Evolutionary conservation across 164 flowering plant genomes (phyloP).

Genomic region (Magnolia officinalis): DNA sequence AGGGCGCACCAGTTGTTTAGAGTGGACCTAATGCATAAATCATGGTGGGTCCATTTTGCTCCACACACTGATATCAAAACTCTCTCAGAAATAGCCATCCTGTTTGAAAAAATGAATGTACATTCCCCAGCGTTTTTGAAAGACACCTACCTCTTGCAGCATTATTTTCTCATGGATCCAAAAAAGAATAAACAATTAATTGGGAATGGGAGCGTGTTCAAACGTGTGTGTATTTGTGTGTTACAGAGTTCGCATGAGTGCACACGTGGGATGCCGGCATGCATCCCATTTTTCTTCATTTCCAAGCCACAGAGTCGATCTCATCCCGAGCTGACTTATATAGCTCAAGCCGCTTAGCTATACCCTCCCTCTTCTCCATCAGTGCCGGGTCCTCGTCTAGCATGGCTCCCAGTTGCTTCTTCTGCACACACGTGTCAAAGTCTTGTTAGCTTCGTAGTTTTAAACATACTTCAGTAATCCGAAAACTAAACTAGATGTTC

Average conservation of each 20-base stretch:
- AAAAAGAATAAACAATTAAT: not conserved
- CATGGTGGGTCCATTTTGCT: too few relatives aligned
- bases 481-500: too few relatives aligned
- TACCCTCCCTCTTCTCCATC: slow-evolving; percentile 65
- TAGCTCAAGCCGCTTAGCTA: slow-evolving; percentile 76
- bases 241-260: not conserved
- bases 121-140: too few relatives aligned
- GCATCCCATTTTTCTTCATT: slow-evolving; percentile 30
- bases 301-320: slow-evolving; percentile 89
- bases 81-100: too few relatives aligned
- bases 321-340: slow-evolving; percentile 94
- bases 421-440: slow-evolving; percentile 39
- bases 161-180: not conserved
- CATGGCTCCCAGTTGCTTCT: slow-evolving; percentile 78
- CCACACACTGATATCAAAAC: too few relatives aligned
- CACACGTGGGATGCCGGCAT: not conserved
- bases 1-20: too few relatives aligned
- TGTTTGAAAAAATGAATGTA: too few relatives aligned
- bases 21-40: too few relatives aligned
- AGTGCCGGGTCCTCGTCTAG: slow-evolving; percentile 91
- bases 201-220: not conserved
- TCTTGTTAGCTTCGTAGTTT: too few relatives aligned
- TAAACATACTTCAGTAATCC: too few relatives aligned
- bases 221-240: not conserved
- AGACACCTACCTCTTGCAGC: not conserved